These are phyloP conservation scores for Trichophyton verrucosum DNA, from an alignment of 2,329 filamentous ascomycete genomes.

Conservation along the genomic window DNA sequence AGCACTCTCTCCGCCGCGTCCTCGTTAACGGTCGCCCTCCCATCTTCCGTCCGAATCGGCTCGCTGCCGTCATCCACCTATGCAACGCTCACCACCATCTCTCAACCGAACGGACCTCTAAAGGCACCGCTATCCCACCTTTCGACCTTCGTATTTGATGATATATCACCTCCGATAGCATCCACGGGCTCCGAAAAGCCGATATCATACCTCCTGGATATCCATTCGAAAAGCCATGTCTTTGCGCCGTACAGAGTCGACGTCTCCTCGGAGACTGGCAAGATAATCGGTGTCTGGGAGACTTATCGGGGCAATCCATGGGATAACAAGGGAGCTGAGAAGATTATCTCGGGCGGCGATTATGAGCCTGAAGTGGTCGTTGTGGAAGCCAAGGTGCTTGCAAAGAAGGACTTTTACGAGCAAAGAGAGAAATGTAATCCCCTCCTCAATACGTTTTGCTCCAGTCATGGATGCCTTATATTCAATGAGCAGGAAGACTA, in stretches of 20 bases:
- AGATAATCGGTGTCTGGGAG: conserved; percentile 58
- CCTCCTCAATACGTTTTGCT: too few relatives aligned
- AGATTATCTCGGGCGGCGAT: conserved; percentile 24
- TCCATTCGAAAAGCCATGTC: conserved; percentile 60
- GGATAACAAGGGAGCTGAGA: conserved; percentile 59
- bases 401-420: conserved; percentile 61
- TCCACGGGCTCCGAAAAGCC: conserved; percentile 16
- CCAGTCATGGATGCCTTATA: too few relatives aligned
- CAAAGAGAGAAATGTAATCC: conserved; percentile 61
- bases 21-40: conserved; percentile 29
- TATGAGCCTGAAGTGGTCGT: conserved; percentile 32
- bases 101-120: conserved; percentile 37
- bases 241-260: conserved; percentile 78
- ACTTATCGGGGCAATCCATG: conserved; percentile 83
- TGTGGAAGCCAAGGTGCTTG: conserved; percentile 52
- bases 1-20: conserved; percentile 12
- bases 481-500: background rate
- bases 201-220: conserved; percentile 63
- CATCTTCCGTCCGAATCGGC: conserved; percentile 33
- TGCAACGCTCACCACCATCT: conserved; percentile 38
- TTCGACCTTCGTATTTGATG: conserved; percentile 64
- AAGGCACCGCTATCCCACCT: conserved; percentile 53
- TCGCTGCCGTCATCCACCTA: conserved; percentile 36
- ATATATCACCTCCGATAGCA: conserved; percentile 40
- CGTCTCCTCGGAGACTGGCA: conserved; percentile 28